Evolutionary conservation across 345 rosid species (phyloP), one percentile per base, ranked within the genome.

Genomic region (Adansonia digitata): DNA sequence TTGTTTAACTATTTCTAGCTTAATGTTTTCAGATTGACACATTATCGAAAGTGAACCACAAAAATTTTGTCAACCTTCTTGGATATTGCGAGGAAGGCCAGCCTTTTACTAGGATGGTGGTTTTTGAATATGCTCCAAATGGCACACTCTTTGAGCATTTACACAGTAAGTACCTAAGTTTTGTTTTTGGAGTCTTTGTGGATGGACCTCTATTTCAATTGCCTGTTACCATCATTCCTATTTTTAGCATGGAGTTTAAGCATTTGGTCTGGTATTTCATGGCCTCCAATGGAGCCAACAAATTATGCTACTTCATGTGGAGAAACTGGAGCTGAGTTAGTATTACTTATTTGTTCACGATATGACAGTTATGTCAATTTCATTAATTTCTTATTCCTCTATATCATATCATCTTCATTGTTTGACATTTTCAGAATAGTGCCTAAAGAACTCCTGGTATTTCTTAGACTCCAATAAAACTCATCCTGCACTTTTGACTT

Each of bases 61-160:
- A 91, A 84, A 95, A 95, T 79, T 95, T 95, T 53, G 84, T 88
- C 77, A 95, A 88, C 87, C 99, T 95, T 70, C 81, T 95, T 17
- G 98, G 99, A 17, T 95, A 56, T 70, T 93, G 98, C 39, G 94
- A 91, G 84, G 96, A 95, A 75, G 82, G 85, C 11, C 85, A 86
- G 62, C 97, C 97, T 78, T 91, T 94, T 83, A 91, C 99, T 1
- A 93, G 99, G 84, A 91, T 90, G 92, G 83, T 94, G 96, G 96
- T 93, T 84, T 95, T 95, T 77, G 99, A 95, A 65, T 95, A 95
- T 73, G 93, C 97, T 81, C 96, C 99, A 31, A 91, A 93, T 72
- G 99, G 99, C 55, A 91, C 98, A 45, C 92, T 95, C 59, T 91
- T 85, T 35, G 98, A 95, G 77, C 98, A 95, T 85, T 73, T 95